Conservation (phyloP, 202 grass and related monocot species). For the Schoenoplectus triqueter region DNA sequence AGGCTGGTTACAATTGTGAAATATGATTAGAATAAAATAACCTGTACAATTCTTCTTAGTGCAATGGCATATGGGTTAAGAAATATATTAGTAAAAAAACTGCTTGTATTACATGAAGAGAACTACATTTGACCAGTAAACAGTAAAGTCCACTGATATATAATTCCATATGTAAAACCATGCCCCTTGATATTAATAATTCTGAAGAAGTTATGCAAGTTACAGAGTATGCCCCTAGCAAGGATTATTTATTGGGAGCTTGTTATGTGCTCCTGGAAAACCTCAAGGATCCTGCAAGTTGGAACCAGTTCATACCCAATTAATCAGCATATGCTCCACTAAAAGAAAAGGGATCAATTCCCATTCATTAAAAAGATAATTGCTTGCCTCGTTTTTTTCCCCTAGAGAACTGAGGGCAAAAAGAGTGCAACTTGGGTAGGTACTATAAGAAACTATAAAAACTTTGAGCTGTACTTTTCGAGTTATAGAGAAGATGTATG, state of each 20-base stretch:
- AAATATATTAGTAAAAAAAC: not conserved
- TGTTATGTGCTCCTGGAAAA: no score
- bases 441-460: not conserved
- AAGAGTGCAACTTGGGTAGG: no score
- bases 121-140: slow-evolving; percentile 1
- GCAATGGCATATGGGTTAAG: not conserved
- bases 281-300: no score
- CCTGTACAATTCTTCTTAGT: not conserved
- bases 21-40: slow-evolving; percentile 15
- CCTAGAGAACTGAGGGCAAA: no score
- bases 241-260: no score
- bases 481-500: not conserved
- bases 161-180: slow-evolving; percentile 1
- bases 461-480: not conserved
- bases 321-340: no score
- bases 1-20: not conserved
- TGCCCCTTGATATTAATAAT: not conserved
- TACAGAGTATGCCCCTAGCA: not conserved
- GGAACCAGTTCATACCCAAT: no score
- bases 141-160: not conserved
- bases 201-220: not conserved
- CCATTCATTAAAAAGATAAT: no score
- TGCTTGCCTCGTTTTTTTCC: no score
- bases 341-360: no score
- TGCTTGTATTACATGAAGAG: not conserved